A percentile compares a stretch with the other conserved stretches of the same genome.
These are phyloP conservation scores for Hortiboletus flavorubellus DNA, from an alignment of 768 basidiomycete genomes.

Conservation along the genomic window DNA sequence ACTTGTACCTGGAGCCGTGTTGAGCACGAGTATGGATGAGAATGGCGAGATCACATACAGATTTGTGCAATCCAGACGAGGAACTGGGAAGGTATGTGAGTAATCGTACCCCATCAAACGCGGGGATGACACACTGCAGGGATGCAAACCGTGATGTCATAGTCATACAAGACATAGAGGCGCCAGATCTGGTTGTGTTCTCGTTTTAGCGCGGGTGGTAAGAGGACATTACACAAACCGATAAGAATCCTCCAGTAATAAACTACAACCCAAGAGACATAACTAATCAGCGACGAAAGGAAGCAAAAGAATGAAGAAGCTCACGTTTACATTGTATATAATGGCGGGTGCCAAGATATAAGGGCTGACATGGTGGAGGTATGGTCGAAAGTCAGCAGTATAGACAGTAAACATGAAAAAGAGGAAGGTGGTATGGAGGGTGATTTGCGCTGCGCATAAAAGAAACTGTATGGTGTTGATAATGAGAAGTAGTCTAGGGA, in stretches of 20 bases:
- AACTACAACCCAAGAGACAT: conserved; percentile 8
- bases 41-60: conserved; percentile 5
- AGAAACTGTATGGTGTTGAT: conserved; percentile 16
- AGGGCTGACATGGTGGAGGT: neutral
- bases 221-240: conserved; percentile 10
- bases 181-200: conserved; percentile 19
- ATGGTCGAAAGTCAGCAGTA: neutral
- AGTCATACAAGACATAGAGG: conserved; percentile 19
- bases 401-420: conserved; percentile 3
- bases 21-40: neutral
- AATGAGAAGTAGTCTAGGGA: conserved; percentile 10
- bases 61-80: conserved; percentile 20
- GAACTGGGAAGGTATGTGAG: conserved; percentile 1
- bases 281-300: neutral
- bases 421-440: conserved; percentile 1
- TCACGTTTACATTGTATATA: conserved; percentile 14
- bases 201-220: neutral
- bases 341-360: neutral
- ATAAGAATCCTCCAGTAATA: conserved; percentile 9
- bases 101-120: neutral
- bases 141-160: conserved; percentile 8
- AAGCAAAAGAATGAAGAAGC: neutral
- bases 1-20: conserved; percentile 9
- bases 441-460: conserved; percentile 8
- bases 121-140: conserved; percentile 13